Evolutionary conservation across 768 basidiomycete species (phyloP).

Genomic region (Lactarius indigo): DNA sequence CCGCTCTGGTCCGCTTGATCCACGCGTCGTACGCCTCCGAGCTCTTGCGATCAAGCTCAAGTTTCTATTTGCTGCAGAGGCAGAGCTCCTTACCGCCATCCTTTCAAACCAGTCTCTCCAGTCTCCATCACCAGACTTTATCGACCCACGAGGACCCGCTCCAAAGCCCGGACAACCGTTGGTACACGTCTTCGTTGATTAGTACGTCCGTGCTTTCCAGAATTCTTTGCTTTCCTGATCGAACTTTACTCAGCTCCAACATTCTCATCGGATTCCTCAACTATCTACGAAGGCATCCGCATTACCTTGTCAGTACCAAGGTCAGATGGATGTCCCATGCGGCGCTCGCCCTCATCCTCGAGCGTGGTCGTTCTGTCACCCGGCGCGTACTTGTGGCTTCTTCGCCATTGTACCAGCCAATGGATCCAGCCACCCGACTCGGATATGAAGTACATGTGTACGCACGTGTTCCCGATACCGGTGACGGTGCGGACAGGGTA

Average conservation of each 20-base stretch:
- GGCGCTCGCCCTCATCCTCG: slow-evolving; percentile 72
- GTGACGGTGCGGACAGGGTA: slow-evolving; percentile 57
- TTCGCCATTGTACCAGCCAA: slow-evolving; percentile 80
- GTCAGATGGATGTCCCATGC: slow-evolving; percentile 66
- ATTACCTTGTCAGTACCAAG: slow-evolving; percentile 36
- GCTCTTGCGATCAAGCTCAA: slow-evolving; percentile 54
- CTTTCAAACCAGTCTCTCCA: slow-evolving; percentile 30
- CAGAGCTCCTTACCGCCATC: slow-evolving; percentile 30
- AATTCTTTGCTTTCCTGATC: slow-evolving; percentile 2
- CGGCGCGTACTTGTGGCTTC: slow-evolving; percentile 77
- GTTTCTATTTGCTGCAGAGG: slow-evolving; percentile 53
- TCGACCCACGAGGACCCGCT: slow-evolving; percentile 38
- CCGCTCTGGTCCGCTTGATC: slow-evolving; percentile 42
- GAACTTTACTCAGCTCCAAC: slow-evolving; percentile 59
- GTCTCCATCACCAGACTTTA: slow-evolving; percentile 31
- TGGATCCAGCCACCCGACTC: slow-evolving; percentile 65
- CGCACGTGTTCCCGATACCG: slow-evolving; percentile 65
- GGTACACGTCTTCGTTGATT: slow-evolving; percentile 51
- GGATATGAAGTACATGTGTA: slow-evolving; percentile 74
- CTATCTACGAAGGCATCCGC: slow-evolving; percentile 57
- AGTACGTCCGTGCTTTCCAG: slow-evolving; percentile 39
- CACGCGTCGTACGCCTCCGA: slow-evolving; percentile 48
- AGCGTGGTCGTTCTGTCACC: slow-evolving; percentile 73
- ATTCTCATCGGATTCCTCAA: slow-evolving; percentile 81
- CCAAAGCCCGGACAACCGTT: slow-evolving; percentile 34